These are phyloP conservation scores for Globisporangium polare DNA, from an alignment of 352 stramenopile genomes.

Conservation along the genomic window DNA sequence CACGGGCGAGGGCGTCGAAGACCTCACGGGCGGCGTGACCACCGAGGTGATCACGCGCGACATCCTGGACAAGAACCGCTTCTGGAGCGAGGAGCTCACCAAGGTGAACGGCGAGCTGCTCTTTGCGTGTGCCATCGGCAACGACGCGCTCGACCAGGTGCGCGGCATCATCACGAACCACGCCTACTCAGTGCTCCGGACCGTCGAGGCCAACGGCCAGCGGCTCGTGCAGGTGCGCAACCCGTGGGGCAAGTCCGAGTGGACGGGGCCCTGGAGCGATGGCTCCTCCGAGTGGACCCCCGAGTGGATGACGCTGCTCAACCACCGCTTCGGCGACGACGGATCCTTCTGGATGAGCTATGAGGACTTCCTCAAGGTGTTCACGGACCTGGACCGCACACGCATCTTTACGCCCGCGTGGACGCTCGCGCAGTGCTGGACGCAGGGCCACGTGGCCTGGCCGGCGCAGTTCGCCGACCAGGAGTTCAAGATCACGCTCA, in stretches of 20 bases:
- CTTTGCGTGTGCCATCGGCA: conserved; percentile 28
- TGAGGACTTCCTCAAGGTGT: conserved; percentile 34
- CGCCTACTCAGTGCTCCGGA: conserved; percentile 52
- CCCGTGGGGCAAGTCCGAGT: conserved; percentile 57
- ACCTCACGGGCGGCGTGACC: conserved; percentile 40
- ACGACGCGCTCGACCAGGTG: conserved; percentile 11
- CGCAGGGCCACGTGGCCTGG: conserved; percentile 25
- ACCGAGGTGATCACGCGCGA: conserved; percentile 28
- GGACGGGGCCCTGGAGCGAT: conserved; percentile 44
- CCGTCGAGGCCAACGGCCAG: conserved; percentile 33
- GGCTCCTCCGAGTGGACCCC: conserved; percentile 45
- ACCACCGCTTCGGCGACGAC: conserved; percentile 45
- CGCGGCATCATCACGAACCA: conserved; percentile 44
- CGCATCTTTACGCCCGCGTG: conserved; percentile 34
- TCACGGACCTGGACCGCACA: conserved; percentile 32
- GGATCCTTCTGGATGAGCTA: conserved; percentile 66
- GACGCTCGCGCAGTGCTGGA: conserved; percentile 36
- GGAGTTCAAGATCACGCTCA: conserved; percentile 29
- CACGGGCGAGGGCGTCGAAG: conserved; percentile 40
- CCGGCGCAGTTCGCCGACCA: conserved; percentile 23
- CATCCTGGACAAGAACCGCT: conserved; percentile 33
- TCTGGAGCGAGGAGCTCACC: conserved; percentile 32
- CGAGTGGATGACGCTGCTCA: conserved; percentile 35
- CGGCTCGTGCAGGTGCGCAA: conserved; percentile 38
- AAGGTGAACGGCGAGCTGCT: conserved; percentile 39